phyloP scores from a whole-genome alignment of 75 land plant genomes.

The Sequoiadendron giganteum region DNA sequence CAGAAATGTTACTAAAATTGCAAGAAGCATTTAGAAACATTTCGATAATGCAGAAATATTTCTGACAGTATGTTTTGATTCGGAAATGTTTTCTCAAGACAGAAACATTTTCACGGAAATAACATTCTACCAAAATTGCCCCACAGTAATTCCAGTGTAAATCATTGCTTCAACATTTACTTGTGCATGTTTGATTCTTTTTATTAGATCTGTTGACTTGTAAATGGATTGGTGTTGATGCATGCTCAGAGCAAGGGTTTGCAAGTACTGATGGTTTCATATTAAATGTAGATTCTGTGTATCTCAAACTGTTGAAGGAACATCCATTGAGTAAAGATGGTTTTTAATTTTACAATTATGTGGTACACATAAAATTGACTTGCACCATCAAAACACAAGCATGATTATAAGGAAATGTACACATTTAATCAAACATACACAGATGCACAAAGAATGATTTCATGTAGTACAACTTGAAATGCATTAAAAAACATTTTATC shows the following conservation, averaged over 20 bases:
- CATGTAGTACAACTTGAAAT: background rate
- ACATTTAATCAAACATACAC: background rate
- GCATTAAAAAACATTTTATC: background rate
- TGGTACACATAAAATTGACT: background rate
- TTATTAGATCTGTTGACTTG: background rate
- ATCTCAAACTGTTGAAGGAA: background rate
- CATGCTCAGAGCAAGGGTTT: background rate
- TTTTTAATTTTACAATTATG: background rate
- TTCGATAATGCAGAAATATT: background rate
- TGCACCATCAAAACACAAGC: background rate
- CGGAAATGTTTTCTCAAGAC: background rate
- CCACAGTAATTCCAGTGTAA: background rate
- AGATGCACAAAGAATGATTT: slow-evolving; percentile 1
- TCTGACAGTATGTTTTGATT: background rate
- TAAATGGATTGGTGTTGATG: background rate
- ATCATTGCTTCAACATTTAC: background rate
- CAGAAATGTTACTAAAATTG: too few species aligned
- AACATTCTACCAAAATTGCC: background rate
- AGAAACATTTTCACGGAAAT: too few species aligned
- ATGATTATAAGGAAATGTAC: background rate
- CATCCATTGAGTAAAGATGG: background rate
- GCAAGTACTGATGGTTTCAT: background rate
- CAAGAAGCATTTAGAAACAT: background rate
- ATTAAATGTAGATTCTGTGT: background rate
- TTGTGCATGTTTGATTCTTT: background rate